A percentile compares a stretch with the other conserved stretches of the same genome.
Conservation (phyloP, 768 basidiomycete genomes). For the Strobilomyces dryophilus region DNA sequence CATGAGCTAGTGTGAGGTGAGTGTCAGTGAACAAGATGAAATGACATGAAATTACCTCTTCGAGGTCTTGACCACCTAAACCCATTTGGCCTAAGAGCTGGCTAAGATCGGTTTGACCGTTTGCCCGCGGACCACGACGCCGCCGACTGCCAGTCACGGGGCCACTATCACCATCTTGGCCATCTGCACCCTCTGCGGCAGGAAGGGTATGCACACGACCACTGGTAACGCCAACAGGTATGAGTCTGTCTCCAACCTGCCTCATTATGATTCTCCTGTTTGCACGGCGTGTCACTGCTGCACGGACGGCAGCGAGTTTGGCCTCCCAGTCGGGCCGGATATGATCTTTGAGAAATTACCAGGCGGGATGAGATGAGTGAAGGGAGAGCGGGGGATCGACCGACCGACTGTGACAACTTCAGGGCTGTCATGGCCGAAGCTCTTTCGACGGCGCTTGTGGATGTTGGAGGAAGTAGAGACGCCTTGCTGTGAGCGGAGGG, state of each 20-base stretch:
- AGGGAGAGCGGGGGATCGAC: constrained; percentile 18
- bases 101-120: constrained; percentile 53
- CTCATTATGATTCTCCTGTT: constrained; percentile 97
- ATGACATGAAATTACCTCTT: constrained; percentile 64
- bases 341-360: constrained; percentile 55
- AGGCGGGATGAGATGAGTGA: constrained; percentile 8
- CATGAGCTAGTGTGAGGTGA: constrained; percentile 65
- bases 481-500: constrained; percentile 43
- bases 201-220: constrained; percentile 69
- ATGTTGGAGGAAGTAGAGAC: constrained; percentile 37
- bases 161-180: constrained; percentile 37
- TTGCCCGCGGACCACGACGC: constrained; percentile 52
- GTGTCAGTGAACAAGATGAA: constrained; percentile 12
- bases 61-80: constrained; percentile 82
- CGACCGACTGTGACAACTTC: constrained; percentile 90
- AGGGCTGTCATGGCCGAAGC: constrained; percentile 77
- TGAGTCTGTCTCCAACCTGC: constrained; percentile 94
- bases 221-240: constrained; percentile 95
- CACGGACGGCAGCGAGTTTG: constrained; percentile 89
- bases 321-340: constrained; percentile 98
- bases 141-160: constrained; percentile 47
- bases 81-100: constrained; percentile 61
- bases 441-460: constrained; percentile 81
- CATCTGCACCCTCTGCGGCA: constrained; percentile 51
- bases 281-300: constrained; percentile 92